phyloP scores from a whole-genome alignment of 768 basidiomycete species.

The Gymnopilus junonius region DNA sequence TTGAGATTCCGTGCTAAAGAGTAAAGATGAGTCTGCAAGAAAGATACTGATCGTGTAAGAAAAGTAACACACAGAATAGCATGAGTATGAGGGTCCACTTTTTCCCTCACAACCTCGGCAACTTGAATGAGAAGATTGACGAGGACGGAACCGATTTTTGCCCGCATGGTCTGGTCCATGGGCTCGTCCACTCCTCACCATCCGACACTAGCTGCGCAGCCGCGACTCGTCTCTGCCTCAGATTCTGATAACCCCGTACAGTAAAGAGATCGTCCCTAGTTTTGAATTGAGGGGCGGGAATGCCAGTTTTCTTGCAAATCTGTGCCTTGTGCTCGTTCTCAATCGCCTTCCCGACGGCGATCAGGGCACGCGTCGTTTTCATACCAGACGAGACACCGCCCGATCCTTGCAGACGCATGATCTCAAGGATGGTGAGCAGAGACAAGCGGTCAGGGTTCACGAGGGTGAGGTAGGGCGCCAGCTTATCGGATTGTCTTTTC shows the following conservation, averaged over 20 bases:
- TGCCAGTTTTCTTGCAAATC: slow-evolving; percentile 69
- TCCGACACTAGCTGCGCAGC: slow-evolving; percentile 68
- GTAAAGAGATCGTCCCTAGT: slow-evolving; percentile 52
- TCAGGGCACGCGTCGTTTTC: slow-evolving; percentile 85
- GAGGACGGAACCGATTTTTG: slow-evolving; percentile 81
- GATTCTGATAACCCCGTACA: slow-evolving; percentile 58
- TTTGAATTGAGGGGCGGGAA: slow-evolving; percentile 50
- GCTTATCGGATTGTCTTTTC: slow-evolving; percentile 1
- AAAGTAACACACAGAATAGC: slow-evolving; percentile 57
- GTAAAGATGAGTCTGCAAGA: slow-evolving; percentile 57
- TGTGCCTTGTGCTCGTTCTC: slow-evolving; percentile 92
- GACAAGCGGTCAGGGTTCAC: slow-evolving; percentile 81
- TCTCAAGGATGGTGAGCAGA: slow-evolving; percentile 85
- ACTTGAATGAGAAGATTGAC: slow-evolving; percentile 86
- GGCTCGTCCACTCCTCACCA: slow-evolving; percentile 73
- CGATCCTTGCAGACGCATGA: slow-evolving; percentile 79
- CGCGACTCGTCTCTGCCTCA: slow-evolving; percentile 68
- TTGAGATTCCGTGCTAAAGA: slow-evolving; percentile 65
- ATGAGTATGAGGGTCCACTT: slow-evolving; percentile 58
- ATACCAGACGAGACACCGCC: slow-evolving; percentile 85
- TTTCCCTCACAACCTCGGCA: slow-evolving; percentile 73
- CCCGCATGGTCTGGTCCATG: slow-evolving; percentile 84
- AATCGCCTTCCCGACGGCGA: slow-evolving; percentile 80
- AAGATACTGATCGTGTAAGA: slow-evolving; percentile 2
- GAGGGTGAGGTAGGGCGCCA: slow-evolving; percentile 77